Base-by-base conservation (phyloP, 495 filamentous ascomycete species). In the Parachaetomium inaequale region DNA sequence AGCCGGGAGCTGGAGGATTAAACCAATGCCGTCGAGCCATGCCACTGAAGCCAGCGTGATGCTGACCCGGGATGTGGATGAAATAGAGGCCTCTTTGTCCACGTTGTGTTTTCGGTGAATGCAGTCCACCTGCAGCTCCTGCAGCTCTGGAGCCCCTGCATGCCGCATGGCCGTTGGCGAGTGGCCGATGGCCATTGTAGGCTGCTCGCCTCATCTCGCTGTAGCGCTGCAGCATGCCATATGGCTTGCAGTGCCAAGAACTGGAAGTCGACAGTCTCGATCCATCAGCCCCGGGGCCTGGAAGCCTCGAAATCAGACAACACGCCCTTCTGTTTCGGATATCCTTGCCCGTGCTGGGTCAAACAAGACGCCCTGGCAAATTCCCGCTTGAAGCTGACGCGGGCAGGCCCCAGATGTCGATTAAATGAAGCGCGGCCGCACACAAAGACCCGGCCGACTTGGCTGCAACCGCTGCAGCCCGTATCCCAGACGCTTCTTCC, bases 171-270 rank as follows among this genome's bases (percentile, higher is more conserved):
- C 32, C 19, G 19, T 46, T 46, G 8, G 42, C 42, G n/a, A 46
- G 2, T 46, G n/a, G 7, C n/a, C 42, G 19, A 2, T 17, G 7
- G 7, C n/a, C 42, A 46, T 11, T 17, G 7, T 46, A 29, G 55
- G 28, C 40, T 46, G 40, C 40, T 46, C 34, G 55, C 55, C 55
- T 57, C 55, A 56, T 56, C 54, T 28, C 29, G 54, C 34, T 19
- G 54, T 23, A 43, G 15, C 45, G 8, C 21, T 26, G 45, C 23
- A 25, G 54, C 14, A 56, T 25, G 17, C 29, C 23, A 12, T 19
- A 19, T 7, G 23, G 7, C 54, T 25, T 56, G 54, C 54, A 56
- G 34, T 26, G 36, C 54, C 54, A 56, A 56, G 54, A 7, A n/a
- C n/a, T n/a, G n/a, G n/a, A n/a, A 31, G 34, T 2, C 53, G 21